These are phyloP conservation scores for Cladorrhinum samala DNA, from an alignment of 495 filamentous ascomycete species.

Conservation along the genomic window DNA sequence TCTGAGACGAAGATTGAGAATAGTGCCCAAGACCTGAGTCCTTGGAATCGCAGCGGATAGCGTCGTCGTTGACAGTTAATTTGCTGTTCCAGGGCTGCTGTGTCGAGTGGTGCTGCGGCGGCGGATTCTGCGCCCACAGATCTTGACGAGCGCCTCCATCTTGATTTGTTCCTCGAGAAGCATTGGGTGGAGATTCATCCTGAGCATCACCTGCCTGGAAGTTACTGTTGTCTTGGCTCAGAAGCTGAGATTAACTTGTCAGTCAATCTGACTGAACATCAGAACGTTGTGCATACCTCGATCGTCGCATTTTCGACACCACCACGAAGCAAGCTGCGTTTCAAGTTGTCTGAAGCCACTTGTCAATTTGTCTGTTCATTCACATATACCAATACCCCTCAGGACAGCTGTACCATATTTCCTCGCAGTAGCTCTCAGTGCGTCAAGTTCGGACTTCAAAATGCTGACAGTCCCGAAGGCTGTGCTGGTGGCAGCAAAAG, in stretches of 20 bases:
- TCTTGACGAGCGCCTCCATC: conserved; percentile 25
- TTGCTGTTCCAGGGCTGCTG: conserved; percentile 1
- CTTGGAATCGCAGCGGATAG: not conserved
- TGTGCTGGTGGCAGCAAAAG: conserved; percentile 3
- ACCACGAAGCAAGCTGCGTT: conserved; percentile 54
- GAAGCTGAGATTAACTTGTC: conserved; percentile 32
- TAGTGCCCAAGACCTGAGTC: too few relatives aligned
- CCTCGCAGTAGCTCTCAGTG: conserved; percentile 19
- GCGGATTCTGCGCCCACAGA: too few relatives aligned
- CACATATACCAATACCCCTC: not conserved
- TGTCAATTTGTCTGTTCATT: not conserved
- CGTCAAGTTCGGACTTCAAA: conserved; percentile 30
- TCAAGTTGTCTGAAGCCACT: conserved; percentile 51
- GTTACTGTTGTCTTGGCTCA: conserved; percentile 43
- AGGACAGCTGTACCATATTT: conserved; percentile 30
- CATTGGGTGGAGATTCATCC: conserved; percentile 11
- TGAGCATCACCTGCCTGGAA: conserved; percentile 15
- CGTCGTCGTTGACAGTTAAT: too few relatives aligned
- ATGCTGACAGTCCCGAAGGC: conserved; percentile 17
- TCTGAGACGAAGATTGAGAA: not conserved
- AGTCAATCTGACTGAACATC: not conserved
- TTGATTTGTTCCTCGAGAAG: too few relatives aligned
- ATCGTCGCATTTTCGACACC: conserved; percentile 58
- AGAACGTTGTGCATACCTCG: conserved; percentile 37
- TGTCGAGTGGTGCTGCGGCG: not conserved